Base-by-base conservation (phyloP, 108 stramenopile genomes). In the Cyclotella cryptica region DNA sequence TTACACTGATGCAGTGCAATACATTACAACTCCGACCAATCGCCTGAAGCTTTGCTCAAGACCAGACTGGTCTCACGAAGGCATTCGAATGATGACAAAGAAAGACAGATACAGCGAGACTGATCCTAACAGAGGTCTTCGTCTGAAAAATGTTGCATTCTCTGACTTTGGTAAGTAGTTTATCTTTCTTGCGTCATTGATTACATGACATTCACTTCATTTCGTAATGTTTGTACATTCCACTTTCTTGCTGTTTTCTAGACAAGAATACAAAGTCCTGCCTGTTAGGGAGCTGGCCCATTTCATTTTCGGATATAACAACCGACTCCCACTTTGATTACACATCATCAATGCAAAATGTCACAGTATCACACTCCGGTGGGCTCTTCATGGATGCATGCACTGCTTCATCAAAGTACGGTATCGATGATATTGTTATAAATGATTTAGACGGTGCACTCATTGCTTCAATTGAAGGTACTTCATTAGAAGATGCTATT, bases 311-410 rank as follows among this genome's bases (percentile, higher is more conserved):
- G 66, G 55, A 71, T 30, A 45, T 52, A 13, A 14, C 41, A 55
- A 74, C 65, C 19, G 81, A 83, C 42, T 42, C 41, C 6, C 84
- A 85, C 44, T 85, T 77, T 40, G 84, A 85, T 41, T 81, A 85
- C 52, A 77, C 61, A 10, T 46, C 80, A 2, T 77, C 75, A 13
- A 43, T 67, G 39, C 19, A 77, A 67, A 81, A 81, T 54, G 77
- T 85, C 40, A 68, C 67, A 14, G 45, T 85, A n/a, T 45, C 27
- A 0, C 78, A 84, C 40, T 42, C 64, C 45, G 74, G 83, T 45
- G 75, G 71, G 9, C 21, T 69, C 5, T 62, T 72, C 4, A 49
- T 85, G 13, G 70, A 77, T 62, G 80, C 71, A 10, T 81, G 80
- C 43, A 41, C 41, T 27, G 75, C 75, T 14, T 10, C 69, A 17